Percentiles rank a stretch among this genome's conserved stretches.
Evolutionary conservation across 495 filamentous ascomycete species (phyloP).

Genomic region (Aspergillus leporis): DNA sequence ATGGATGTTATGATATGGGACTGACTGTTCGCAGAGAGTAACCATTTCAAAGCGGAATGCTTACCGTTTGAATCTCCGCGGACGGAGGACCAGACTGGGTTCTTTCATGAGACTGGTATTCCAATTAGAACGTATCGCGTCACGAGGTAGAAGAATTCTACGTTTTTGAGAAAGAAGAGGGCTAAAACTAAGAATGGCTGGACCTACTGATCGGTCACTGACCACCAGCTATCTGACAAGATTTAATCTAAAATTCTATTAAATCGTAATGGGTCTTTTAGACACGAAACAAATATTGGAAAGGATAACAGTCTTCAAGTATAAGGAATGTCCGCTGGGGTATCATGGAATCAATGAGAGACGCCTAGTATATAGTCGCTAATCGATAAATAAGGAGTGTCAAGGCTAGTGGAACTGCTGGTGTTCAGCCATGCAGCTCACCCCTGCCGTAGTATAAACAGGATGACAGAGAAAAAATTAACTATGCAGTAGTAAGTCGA

Average conservation of each 20-base stretch:
- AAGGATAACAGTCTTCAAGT: neutral
- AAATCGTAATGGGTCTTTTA: neutral
- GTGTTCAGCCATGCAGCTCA: neutral
- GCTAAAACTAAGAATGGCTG: neutral
- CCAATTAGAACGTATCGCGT: slow-evolving; percentile 51
- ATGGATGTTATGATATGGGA: neutral
- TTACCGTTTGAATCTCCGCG: slow-evolving; percentile 45
- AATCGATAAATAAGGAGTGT: slow-evolving; percentile 3
- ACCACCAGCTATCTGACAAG: neutral
- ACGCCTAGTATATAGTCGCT: neutral
- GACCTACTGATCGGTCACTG: neutral
- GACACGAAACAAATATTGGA: neutral
- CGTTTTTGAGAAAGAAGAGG: neutral
- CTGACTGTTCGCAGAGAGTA: slow-evolving; percentile 12
- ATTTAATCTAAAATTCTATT: neutral
- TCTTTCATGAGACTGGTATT: slow-evolving; percentile 55
- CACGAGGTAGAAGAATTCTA: slow-evolving; percentile 9
- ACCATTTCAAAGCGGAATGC: slow-evolving; percentile 40
- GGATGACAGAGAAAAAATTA: slow-evolving; percentile 2
- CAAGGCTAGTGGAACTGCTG: neutral
- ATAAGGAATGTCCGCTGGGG: neutral
- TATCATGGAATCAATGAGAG: slow-evolving; percentile 2
- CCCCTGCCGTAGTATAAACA: neutral
- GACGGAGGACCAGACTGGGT: slow-evolving; percentile 52
- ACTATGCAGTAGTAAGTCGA: neutral